Evolutionary conservation across 345 rosid species (phyloP).

Genomic region (Hirschfeldia incana): DNA sequence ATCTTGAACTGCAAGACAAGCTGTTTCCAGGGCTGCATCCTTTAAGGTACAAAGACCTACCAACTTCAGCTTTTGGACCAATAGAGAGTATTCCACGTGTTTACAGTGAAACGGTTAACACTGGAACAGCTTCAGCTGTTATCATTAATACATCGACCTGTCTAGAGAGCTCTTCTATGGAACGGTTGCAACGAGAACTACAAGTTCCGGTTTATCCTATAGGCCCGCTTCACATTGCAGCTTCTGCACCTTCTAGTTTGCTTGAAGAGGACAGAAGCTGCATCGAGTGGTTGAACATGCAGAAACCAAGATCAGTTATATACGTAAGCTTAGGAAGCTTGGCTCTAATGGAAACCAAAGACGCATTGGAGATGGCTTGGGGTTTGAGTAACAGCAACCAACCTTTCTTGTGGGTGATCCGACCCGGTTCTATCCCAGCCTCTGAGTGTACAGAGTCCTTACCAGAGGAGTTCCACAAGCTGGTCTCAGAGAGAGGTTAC

Average conservation of each 20-base stretch:
- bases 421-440: conserved; percentile 35
- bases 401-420: conserved; percentile 54
- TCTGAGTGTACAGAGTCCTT: conserved; percentile 36
- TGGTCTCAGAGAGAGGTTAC: conserved; percentile 40
- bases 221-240: conserved; percentile 37
- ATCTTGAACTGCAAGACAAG: conserved; percentile 17
- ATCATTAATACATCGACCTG: conserved; percentile 35
- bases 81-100: conserved; percentile 32
- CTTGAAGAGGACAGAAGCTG: conserved; percentile 48
- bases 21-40: conserved; percentile 34
- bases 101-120: conserved; percentile 9
- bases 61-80: conserved; percentile 33
- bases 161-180: conserved; percentile 34
- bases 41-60: conserved; percentile 42
- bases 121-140: conserved; percentile 37
- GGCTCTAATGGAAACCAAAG: conserved; percentile 34
- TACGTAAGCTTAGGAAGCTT: conserved; percentile 71
- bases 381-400: conserved; percentile 46
- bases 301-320: conserved; percentile 45
- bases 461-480: conserved; percentile 33
- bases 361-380: conserved; percentile 41
- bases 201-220: conserved; percentile 40
- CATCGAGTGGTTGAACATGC: conserved; percentile 53
- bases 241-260: conserved; percentile 39
- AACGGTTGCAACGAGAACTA: conserved; percentile 25